A percentile compares a stretch with the other conserved stretches of the same genome.
These are phyloP conservation scores for Arthrobotrys sphaeroides DNA, from an alignment of 2,329 filamentous ascomycete species.

Conservation along the genomic window DNA sequence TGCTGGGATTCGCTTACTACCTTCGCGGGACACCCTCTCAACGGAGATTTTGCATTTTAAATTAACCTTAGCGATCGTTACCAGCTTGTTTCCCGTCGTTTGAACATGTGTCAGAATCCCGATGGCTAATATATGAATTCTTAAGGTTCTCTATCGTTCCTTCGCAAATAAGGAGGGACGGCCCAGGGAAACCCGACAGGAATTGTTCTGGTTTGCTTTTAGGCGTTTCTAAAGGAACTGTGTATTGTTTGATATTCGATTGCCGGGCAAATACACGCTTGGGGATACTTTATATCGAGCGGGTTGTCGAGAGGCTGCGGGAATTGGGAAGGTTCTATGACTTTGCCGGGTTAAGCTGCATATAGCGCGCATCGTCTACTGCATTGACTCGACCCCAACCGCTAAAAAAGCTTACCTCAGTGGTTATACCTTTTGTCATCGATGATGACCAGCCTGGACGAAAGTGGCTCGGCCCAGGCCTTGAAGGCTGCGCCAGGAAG, in stretches of 20 bases:
- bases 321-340: slow-evolving; percentile 15
- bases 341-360: slow-evolving; percentile 34
- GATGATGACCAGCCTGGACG: slow-evolving; percentile 38
- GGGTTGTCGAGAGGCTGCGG: slow-evolving; percentile 14
- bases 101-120: slow-evolving; percentile 34
- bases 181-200: not conserved
- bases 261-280: slow-evolving; percentile 1
- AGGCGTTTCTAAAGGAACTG: not conserved
- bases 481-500: slow-evolving; percentile 12
- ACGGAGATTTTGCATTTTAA: slow-evolving; percentile 1
- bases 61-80: slow-evolving; percentile 15
- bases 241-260: slow-evolving; percentile 7
- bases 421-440: slow-evolving; percentile 7
- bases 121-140: slow-evolving; percentile 28
- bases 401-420: slow-evolving; percentile 8
- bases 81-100: slow-evolving; percentile 16
- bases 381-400: slow-evolving; percentile 20
- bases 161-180: slow-evolving; percentile 1
- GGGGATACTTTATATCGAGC: slow-evolving; percentile 7
- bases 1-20: not conserved
- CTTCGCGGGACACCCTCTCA: not conserved
- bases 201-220: not conserved
- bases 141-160: slow-evolving; percentile 8
- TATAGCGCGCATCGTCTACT: slow-evolving; percentile 24
- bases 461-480: slow-evolving; percentile 30